A percentile compares a stretch with the other conserved stretches of the same genome.
phyloP scores from a whole-genome alignment of 345 rosid species.

The Rhizophora mangle region DNA sequence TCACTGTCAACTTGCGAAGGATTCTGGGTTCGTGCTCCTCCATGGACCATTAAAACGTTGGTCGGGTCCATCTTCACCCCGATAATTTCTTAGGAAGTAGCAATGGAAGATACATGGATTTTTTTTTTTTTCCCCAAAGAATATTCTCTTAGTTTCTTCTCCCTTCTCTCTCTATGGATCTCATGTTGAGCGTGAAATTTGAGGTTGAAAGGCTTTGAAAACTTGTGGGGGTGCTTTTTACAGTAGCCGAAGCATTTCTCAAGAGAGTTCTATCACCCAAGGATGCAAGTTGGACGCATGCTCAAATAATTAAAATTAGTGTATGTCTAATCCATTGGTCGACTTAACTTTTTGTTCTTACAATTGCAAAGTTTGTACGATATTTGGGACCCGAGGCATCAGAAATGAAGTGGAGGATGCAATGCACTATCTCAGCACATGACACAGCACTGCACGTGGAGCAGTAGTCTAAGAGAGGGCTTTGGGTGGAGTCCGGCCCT shows the following conservation, averaged over 20 bases:
- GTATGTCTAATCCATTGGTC: too few relatives aligned
- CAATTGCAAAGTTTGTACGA: conserved; percentile 15
- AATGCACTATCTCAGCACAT: background rate
- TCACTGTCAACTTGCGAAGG: background rate
- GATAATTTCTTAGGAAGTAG: background rate
- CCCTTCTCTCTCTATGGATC: background rate
- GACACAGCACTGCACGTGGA: too few relatives aligned
- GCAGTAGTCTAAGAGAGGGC: background rate
- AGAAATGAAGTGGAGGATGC: background rate
- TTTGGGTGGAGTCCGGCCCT: conserved; percentile 37
- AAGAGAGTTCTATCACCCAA: too few relatives aligned
- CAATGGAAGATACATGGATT: too few relatives aligned
- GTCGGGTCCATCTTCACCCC: conserved; percentile 22
- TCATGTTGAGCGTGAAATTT: background rate
- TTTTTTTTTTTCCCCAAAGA: too few relatives aligned
- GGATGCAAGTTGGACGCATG: too few relatives aligned
- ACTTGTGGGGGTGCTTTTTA: conserved; percentile 7
- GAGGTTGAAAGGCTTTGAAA: conserved; percentile 17
- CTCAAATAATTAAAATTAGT: too few relatives aligned
- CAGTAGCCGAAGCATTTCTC: conserved; percentile 21
- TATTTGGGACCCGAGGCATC: background rate
- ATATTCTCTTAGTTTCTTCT: too few relatives aligned
- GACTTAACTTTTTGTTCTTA: background rate
- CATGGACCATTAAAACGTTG: background rate
- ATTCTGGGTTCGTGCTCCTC: background rate